Percentiles rank a stretch among this genome's conserved stretches.
phyloP scores from a whole-genome alignment of 2,329 filamentous ascomycete genomes.

The Xylaria arbuscula region DNA sequence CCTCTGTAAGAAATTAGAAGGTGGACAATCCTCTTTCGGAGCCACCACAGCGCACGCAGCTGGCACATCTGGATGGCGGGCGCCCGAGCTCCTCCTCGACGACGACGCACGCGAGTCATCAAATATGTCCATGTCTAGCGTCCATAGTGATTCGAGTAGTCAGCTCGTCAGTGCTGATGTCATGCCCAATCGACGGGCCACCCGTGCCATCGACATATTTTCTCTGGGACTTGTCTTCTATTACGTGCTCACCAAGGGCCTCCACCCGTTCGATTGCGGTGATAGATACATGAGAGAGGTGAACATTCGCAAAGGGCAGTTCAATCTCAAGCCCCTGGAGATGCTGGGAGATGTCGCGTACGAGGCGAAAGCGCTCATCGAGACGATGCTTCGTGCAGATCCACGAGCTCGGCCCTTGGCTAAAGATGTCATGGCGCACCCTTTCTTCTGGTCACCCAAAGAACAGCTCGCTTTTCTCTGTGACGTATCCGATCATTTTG shows the following conservation, averaged over 20 bases:
- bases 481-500: conserved; percentile 95
- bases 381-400: conserved; percentile 78
- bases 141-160: conserved; percentile 72
- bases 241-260: conserved; percentile 94
- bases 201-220: conserved; percentile 96
- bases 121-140: conserved; percentile 59
- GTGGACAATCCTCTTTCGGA: conserved; percentile 92
- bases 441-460: conserved; percentile 95
- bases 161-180: conserved; percentile 67
- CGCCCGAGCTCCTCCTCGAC: conserved; percentile 88
- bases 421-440: conserved; percentile 71
- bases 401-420: conserved; percentile 65
- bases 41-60: conserved; percentile 94
- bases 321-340: conserved; percentile 76
- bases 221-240: conserved; percentile 98
- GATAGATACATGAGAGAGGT: conserved; percentile 96
- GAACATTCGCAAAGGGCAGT: conserved; percentile 93
- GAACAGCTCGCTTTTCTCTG: conserved; percentile 93
- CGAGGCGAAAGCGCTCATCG: conserved; percentile 88
- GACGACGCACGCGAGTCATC: conserved; percentile 70
- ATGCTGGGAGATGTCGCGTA: conserved; percentile 83
- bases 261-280: conserved; percentile 93
- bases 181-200: conserved; percentile 80
- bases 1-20: conserved; percentile 95
- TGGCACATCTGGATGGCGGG: conserved; percentile 95